A percentile compares a stretch with the other conserved stretches of the same genome.
Conservation (phyloP, 2,329 filamentous ascomycete genomes). For the Helicocarpus griseus region DNA sequence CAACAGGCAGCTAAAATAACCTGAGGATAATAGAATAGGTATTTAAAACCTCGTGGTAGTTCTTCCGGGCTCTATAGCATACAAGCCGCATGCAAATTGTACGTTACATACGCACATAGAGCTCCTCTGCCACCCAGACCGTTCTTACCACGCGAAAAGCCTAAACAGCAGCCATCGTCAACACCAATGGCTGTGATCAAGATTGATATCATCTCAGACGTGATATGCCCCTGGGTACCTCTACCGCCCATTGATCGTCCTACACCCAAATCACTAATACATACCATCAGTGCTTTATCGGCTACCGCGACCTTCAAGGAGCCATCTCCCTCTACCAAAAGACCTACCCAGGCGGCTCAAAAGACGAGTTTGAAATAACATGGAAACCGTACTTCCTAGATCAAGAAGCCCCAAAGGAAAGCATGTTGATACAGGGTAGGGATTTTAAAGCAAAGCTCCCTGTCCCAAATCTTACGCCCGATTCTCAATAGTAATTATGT, state of each 20-base stretch:
- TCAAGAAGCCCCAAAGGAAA: constrained; percentile 9
- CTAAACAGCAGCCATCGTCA: too few species aligned
- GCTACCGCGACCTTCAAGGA: constrained; percentile 9
- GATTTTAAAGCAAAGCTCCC: too few species aligned
- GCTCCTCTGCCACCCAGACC: too few species aligned
- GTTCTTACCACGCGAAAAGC: too few species aligned
- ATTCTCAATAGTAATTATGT: too few species aligned
- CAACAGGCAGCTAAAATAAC: too few species aligned
- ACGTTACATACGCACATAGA: too few species aligned
- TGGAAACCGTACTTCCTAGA: constrained; percentile 14
- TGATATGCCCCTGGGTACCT: constrained; percentile 7
- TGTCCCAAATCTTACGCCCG: too few species aligned
- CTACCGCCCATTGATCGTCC: not conserved
- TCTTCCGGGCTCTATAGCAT: too few species aligned
- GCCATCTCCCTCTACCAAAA: constrained; percentile 12
- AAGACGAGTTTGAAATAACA: constrained; percentile 6
- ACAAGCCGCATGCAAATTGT: too few species aligned
- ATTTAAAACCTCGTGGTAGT: too few species aligned
- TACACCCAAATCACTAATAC: not conserved
- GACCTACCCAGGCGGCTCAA: constrained; percentile 12
- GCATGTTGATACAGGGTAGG: constrained; percentile 11
- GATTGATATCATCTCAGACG: constrained; percentile 6
- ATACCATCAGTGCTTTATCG: constrained; percentile 12
- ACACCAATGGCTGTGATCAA: constrained; percentile 5
- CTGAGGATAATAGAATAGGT: too few species aligned